Percentiles rank a stretch among this genome's conserved stretches.
phyloP scores from a whole-genome alignment of 106 monocot species.

The Amphibolis antarctica region DNA sequence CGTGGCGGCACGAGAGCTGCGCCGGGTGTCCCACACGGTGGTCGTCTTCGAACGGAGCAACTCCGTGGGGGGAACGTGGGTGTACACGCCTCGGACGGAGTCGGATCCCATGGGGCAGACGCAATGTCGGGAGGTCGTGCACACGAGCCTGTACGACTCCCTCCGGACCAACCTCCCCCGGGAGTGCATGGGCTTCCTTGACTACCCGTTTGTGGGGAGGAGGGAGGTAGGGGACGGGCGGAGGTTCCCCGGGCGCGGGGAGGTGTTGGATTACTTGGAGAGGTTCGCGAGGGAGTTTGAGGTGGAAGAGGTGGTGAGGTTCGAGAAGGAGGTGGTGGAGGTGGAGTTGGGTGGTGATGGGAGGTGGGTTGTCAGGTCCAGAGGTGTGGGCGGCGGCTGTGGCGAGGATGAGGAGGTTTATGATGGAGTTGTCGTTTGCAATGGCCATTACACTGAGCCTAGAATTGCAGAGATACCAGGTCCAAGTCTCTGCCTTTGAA shows the following conservation, averaged over 20 bases:
- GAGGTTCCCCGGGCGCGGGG: slow-evolving; percentile 60
- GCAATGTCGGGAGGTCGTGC: slow-evolving; percentile 30
- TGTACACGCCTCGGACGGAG: slow-evolving; percentile 50
- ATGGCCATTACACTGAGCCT: slow-evolving; percentile 75
- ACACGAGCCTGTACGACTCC: slow-evolving; percentile 74
- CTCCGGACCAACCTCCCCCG: slow-evolving; percentile 88
- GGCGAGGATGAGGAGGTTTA: slow-evolving; percentile 33
- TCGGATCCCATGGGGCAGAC: slow-evolving; percentile 53
- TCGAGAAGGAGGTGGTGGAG: slow-evolving; percentile 55
- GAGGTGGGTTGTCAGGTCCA: slow-evolving; percentile 11
- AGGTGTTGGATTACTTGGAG: slow-evolving; percentile 78
- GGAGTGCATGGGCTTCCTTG: slow-evolving; percentile 82
- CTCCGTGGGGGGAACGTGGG: slow-evolving; percentile 72
- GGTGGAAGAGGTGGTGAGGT: slow-evolving; percentile 32
- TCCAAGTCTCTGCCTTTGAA: no score
- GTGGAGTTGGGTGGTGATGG: slow-evolving; percentile 25
- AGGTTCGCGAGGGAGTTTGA: slow-evolving; percentile 59
- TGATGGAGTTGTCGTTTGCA: slow-evolving; percentile 86
- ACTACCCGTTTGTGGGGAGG: slow-evolving; percentile 56
- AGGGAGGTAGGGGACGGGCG: slow-evolving; percentile 27
- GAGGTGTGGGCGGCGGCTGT: slow-evolving; percentile 32
- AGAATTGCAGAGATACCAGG: slow-evolving; percentile 69
- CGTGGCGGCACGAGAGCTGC: slow-evolving; percentile 75
- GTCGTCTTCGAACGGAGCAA: slow-evolving; percentile 69
- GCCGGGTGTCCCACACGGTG: slow-evolving; percentile 50